Evolutionary conservation across 257 asterid genomes (phyloP), one percentile per base, ranked within the genome.

Genomic region (Solanum peruvianum): DNA sequence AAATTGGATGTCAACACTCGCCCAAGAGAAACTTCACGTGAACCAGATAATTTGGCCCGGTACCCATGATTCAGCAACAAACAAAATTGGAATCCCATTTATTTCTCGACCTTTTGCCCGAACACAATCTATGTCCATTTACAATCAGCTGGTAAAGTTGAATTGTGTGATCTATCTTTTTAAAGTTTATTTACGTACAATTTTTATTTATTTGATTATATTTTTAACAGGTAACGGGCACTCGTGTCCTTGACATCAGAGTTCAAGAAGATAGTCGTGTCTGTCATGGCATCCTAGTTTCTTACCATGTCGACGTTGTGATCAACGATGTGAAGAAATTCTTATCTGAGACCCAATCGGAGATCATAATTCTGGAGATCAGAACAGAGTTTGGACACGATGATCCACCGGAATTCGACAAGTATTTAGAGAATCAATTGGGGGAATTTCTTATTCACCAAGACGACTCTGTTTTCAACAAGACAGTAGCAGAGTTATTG

Each of bases 21-120:
- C 86, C 23, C 95, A 93, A 0, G 96, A 90, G 1, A 93, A 86
- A 2, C 49, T 93, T 82, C 88, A 90, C 7, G 69, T 97, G 18
- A 84, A 97, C 86, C 92, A 94, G 85, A 97, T 97, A 23, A 96
- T 95, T 1, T 97, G 99, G 99, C 99, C 99, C 14, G 99, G 99
- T 1, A 97, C 99, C 2, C 98, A 97, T 86, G 98, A 97, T 86
- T 97, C 99, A 29, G 98, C 99, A 25, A 97, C 98, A 7, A 88
- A 97, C 91, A 77, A 93, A 88, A 95, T 96, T 72, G 99, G 99
- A 5, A 89, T 97, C 73, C 97, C 94, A 2, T 37, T 88, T 62
- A 88, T 97, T 37, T 87, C 95, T n/a, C 94, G 99, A 4, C 98
- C 98, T 1, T 94, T 94, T 39, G 98, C 98, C 1, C 96, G 91